Evolutionary conservation across 2,329 filamentous ascomycete genomes (phyloP).

Genomic region (Colletotrichum liriopes): DNA sequence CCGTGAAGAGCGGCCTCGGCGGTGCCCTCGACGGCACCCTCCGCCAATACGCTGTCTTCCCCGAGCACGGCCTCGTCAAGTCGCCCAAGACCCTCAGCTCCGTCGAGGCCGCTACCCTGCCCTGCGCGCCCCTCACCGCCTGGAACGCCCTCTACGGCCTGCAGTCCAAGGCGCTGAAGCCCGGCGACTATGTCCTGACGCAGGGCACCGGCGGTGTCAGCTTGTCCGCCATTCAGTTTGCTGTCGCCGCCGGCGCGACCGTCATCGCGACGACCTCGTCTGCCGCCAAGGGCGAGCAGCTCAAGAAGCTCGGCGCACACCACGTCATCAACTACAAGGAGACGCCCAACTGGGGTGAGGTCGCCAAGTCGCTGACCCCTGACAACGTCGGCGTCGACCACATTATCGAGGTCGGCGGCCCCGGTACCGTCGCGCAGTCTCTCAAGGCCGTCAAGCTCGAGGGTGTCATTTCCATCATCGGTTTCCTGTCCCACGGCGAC

Average conservation of each 20-base stretch:
- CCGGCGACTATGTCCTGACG: constrained; percentile 73
- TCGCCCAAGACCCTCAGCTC: constrained; percentile 70
- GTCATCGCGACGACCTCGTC: constrained; percentile 67
- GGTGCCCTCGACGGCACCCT: constrained; percentile 78
- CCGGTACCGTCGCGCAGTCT: constrained; percentile 60
- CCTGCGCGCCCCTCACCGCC: constrained; percentile 74
- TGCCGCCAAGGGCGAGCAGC: constrained; percentile 58
- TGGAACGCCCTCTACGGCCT: constrained; percentile 78
- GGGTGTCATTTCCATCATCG: constrained; percentile 61
- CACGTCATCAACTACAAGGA: constrained; percentile 67
- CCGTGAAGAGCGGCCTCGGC: constrained; percentile 72
- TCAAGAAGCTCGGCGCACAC: constrained; percentile 64
- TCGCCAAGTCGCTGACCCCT: constrained; percentile 58
- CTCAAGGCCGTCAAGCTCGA: constrained; percentile 62
- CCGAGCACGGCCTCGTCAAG: constrained; percentile 77
- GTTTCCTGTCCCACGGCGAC: constrained; percentile 43
- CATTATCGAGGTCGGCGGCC: constrained; percentile 65
- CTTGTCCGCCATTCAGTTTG: constrained; percentile 75
- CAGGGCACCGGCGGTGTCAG: constrained; percentile 81
- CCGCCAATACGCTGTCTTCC: constrained; percentile 77
- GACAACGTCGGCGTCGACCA: constrained; percentile 63
- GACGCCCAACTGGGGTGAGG: constrained; percentile 61
- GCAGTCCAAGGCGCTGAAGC: constrained; percentile 60
- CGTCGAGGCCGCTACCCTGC: constrained; percentile 70
- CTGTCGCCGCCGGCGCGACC: constrained; percentile 63